A percentile compares a stretch with the other conserved stretches of the same genome.
Conservation (phyloP, 2,329 filamentous ascomycete genomes). For the Cladophialophora immunda region DNA sequence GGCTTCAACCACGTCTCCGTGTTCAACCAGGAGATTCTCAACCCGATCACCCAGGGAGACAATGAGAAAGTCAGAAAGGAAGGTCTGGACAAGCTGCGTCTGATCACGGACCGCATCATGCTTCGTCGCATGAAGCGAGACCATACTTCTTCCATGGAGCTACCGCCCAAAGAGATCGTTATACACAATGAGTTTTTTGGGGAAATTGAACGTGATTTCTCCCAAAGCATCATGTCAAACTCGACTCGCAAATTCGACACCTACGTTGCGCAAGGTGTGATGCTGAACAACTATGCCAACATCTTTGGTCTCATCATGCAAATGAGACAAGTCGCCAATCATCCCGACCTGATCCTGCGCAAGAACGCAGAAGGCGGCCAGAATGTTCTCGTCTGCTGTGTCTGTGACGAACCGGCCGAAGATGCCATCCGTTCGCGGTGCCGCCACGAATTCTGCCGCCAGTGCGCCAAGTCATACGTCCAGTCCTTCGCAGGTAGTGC, state of each 20-base stretch:
- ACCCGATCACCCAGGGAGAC: slow-evolving; percentile 73
- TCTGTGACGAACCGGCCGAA: slow-evolving; percentile 95
- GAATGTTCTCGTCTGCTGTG: slow-evolving; percentile 89
- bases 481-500: slow-evolving; percentile 70
- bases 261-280: slow-evolving; percentile 90
- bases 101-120: slow-evolving; percentile 95
- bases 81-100: slow-evolving; percentile 81
- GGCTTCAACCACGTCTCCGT: slow-evolving; percentile 77
- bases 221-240: slow-evolving; percentile 93
- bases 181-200: slow-evolving; percentile 97
- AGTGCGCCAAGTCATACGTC: slow-evolving; percentile 82
- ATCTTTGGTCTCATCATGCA: slow-evolving; percentile 99
- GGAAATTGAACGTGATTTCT: slow-evolving; percentile 95
- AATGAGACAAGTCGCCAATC: slow-evolving; percentile 97
- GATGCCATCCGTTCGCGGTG: slow-evolving; percentile 92
- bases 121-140: slow-evolving; percentile 92
- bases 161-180: slow-evolving; percentile 92
- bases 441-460: slow-evolving; percentile 89
- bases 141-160: slow-evolving; percentile 91
- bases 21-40: slow-evolving; percentile 94
- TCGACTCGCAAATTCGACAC: slow-evolving; percentile 90
- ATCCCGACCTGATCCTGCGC: slow-evolving; percentile 91
- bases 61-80: slow-evolving; percentile 64
- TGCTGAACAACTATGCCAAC: slow-evolving; percentile 97
- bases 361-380: slow-evolving; percentile 86